Percentiles rank a stretch among this genome's conserved stretches.
Conservation (phyloP, 2,329 filamentous ascomycete genomes). For the Xylaria sp. region DNA sequence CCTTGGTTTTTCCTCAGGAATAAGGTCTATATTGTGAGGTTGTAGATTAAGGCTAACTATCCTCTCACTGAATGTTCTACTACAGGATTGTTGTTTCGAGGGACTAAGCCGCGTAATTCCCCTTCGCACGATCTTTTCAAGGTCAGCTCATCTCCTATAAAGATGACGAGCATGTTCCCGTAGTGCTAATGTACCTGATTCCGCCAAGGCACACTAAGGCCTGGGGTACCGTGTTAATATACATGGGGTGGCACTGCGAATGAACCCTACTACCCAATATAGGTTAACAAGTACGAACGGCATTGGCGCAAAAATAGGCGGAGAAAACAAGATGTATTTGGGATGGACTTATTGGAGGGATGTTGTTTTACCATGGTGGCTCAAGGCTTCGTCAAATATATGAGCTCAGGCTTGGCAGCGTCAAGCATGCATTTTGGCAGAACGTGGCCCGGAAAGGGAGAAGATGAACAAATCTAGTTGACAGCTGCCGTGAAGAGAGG, state of each 20-base stretch:
- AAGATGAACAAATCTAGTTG: neutral
- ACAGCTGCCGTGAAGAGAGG: too few relatives aligned
- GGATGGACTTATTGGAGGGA: slow-evolving; percentile 24
- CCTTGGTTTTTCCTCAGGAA: neutral
- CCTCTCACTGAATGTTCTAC: neutral
- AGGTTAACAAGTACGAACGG: neutral
- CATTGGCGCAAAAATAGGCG: slow-evolving; percentile 32
- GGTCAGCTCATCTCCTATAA: neutral
- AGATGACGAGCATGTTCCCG: neutral
- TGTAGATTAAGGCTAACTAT: neutral
- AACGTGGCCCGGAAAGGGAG: neutral
- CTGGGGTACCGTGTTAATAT: slow-evolving; percentile 22
- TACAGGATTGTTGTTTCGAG: neutral
- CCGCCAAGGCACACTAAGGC: slow-evolving; percentile 16
- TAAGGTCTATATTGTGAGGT: neutral
- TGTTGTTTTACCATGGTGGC: slow-evolving; percentile 1
- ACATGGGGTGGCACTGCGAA: slow-evolving; percentile 21
- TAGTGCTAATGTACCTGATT: slow-evolving; percentile 11
- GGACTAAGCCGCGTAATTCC: neutral
- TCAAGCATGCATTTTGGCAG: neutral
- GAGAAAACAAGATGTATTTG: neutral
- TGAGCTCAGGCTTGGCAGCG: slow-evolving; percentile 7
- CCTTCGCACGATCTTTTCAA: neutral
- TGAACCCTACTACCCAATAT: slow-evolving; percentile 2
- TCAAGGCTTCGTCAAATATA: slow-evolving; percentile 5